Base-by-base conservation (phyloP, 805 yeast species). In the Pichia californica region DNA sequence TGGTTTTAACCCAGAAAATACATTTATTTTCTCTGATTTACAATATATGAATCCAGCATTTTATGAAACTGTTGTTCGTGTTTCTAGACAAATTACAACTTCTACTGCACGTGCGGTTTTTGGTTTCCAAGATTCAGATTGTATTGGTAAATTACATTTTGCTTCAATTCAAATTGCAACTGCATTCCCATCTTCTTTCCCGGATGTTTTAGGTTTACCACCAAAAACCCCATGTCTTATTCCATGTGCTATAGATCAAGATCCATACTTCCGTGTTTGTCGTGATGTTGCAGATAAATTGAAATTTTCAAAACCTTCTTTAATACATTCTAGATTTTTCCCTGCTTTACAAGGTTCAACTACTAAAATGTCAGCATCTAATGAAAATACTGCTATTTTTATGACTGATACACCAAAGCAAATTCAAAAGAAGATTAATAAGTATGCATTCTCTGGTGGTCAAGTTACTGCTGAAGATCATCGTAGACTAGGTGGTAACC, bases 171-270 rank as follows among this genome's bases (percentile, higher is more conserved):
- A 93, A 70, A 93, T 94, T 58, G 86, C 97, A 21, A 81, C 97
- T 15, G 94, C 96, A 1, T 91, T 93, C 71, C 95, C 96, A 46
- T 85, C 91, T 38, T 86, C 97, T 13, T 93, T 87, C 76, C 99
- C 98, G 3, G 95, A 83, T 51, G 84, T 93, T 20, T 76, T 93
- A 54, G 96, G 87, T 7, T 67, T 82, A 56, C 87, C 94, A 36
- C 71, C 81, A 38, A 93, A 89, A 69, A 88, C 97, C 0, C 98
- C 96, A 49, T 88, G 96, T 66, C 72, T 93, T 64, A 93, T 93
- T 64, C 99, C 99, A 31, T 93, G 99, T 74, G 99, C 99, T 38
- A 93, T 93, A 62, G 99, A 93, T 63, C 99, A 91, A 71, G 99
- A 93, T 65, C 98, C 99, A 26, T 93, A 93, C 66, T 93, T 93